Evolutionary conservation across 495 filamentous ascomycete genomes (phyloP), one percentile per base, ranked within the genome.

Genomic region (Massariosphaeria phaeospora): DNA sequence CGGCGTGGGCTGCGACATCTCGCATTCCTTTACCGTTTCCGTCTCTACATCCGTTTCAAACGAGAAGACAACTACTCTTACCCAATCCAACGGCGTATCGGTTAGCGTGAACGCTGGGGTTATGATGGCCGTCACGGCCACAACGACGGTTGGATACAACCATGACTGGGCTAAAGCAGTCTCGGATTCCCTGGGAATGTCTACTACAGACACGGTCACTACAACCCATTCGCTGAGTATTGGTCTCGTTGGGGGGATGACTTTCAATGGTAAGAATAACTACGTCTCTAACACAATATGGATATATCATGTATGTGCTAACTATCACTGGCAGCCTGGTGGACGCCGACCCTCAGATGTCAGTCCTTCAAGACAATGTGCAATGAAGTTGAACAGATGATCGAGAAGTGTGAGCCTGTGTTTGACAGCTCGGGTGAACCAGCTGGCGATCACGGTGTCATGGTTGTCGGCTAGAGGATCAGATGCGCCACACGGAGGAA

Each of bases 391-490:
- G 20, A 47, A 6, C 43, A 47, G 20, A 29, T 15, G 25, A 10
- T 47, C n/a, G 43, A 47, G 43, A 47, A 47, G 25, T 47, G 43
- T 26, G 17, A 21, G 11, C 43, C 43, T 47, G 43, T 47, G 23
- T 26, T 47, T 31, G 43, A 47, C 43, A 15, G 43, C 43, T 6
- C 27, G 27, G 43, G 43, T 26, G 31, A 47, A 17, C 43, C 43
- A 26, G 20, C 25, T 26, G 43, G 43, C 27, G 43, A 47, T 18
- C 43, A 47, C 25, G 43, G 43, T 47, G 43, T 47, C 23, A 47
- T 47, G 43, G 15, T 26, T 47, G n/a, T 47, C 8, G 43, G 23
- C 43, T 47, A 47, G 43, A 47, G 25, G 21, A n/a, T n/a, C n/a
- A n/a, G n/a, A n/a, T n/a, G n/a, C n/a, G n/a, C n/a, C n/a, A n/a